Percentiles rank a stretch among this genome's conserved stretches.
phyloP scores from a whole-genome alignment of 495 filamentous ascomycete species.

The Neurospora sp. region DNA sequence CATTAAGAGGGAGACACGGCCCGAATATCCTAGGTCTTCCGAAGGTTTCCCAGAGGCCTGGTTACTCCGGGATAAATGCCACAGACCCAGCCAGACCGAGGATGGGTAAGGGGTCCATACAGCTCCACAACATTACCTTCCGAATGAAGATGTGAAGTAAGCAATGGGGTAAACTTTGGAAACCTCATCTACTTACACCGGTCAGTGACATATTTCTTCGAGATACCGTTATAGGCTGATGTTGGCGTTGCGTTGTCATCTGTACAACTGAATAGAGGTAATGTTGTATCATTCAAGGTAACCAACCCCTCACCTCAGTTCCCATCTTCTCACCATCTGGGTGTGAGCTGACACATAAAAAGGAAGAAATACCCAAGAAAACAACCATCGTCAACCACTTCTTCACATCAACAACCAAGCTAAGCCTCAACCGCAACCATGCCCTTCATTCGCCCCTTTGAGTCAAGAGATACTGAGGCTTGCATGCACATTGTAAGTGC shows the following conservation, averaged over 20 bases:
- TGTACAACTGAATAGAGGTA: neutral
- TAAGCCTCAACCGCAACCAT: slow-evolving; percentile 6
- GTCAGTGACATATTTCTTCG: neutral
- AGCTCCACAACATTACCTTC: neutral
- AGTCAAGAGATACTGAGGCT: slow-evolving; percentile 21
- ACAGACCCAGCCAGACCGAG: neutral
- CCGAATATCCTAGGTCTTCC: neutral
- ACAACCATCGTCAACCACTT: neutral
- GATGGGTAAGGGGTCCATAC: neutral
- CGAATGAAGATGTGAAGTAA: neutral
- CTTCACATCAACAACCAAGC: neutral
- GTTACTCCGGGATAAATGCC: neutral
- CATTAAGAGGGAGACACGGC: neutral
- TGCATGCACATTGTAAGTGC: slow-evolving; percentile 26
- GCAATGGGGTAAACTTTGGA: neutral
- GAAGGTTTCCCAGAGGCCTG: neutral
- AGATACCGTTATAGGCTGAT: neutral
- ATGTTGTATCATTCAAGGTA: neutral
- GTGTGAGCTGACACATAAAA: neutral
- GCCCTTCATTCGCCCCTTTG: slow-evolving; percentile 28
- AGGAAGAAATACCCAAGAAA: neutral
- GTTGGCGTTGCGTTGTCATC: neutral
- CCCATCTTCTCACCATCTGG: neutral
- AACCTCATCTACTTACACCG: neutral
- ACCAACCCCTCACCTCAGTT: neutral